These are phyloP conservation scores for Wallemia ichthyophaga DNA, from an alignment of 1,284 basidiomycete species.

Conservation along the genomic window DNA sequence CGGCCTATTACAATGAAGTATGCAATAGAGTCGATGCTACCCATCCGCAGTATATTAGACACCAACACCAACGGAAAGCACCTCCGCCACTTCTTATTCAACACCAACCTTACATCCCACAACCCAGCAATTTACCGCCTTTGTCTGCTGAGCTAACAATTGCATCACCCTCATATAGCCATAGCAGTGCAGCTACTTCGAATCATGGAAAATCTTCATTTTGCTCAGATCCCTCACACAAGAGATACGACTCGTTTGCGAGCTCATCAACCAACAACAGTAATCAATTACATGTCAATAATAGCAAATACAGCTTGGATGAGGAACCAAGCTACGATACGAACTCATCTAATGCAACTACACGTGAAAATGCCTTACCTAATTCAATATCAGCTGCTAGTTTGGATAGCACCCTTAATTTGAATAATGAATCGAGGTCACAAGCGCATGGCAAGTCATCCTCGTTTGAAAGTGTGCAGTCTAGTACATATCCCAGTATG, in stretches of 20 bases:
- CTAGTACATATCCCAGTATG: neutral
- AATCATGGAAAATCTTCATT: neutral
- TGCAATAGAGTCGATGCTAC: conserved; percentile 32
- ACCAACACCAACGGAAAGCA: conserved; percentile 7
- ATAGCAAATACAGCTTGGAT: neutral
- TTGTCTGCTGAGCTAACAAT: conserved; percentile 1
- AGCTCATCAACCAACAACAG: neutral
- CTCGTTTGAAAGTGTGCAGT: neutral
- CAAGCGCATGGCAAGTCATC: neutral
- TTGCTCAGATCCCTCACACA: neutral
- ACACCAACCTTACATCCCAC: neutral
- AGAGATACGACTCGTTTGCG: neutral
- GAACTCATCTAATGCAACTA: neutral
- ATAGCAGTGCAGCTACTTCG: neutral
- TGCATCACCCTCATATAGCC: conserved; percentile 1
- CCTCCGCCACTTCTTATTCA: conserved; percentile 1
- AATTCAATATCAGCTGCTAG: neutral
- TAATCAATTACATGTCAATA: neutral
- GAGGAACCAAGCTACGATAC: neutral
- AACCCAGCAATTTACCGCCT: neutral
- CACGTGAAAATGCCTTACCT: neutral
- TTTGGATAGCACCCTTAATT: neutral
- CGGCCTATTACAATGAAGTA: conserved; percentile 52
- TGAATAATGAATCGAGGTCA: too few species aligned
- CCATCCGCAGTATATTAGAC: conserved; percentile 20